Evolutionary conservation across 2,329 filamentous ascomycete species (phyloP).

Genomic region (Exophiala mesophila): DNA sequence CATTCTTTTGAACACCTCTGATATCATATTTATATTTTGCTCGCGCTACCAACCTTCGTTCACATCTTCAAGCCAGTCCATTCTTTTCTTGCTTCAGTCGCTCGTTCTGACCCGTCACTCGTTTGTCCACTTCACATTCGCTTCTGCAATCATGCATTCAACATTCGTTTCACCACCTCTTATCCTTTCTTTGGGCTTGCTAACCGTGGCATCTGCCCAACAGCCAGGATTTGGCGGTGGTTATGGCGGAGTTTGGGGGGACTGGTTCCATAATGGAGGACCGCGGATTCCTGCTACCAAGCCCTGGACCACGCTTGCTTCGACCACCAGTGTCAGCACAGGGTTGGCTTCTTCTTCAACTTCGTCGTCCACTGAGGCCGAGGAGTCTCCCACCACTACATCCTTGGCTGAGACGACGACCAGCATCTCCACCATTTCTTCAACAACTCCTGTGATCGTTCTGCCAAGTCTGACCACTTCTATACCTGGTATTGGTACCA

Average conservation of each 20-base stretch:
- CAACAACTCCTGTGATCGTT: neutral
- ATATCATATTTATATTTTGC: no score
- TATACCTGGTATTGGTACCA: no score
- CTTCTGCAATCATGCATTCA: constrained; percentile 17
- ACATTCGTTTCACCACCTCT: constrained; percentile 17
- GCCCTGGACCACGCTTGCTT: neutral
- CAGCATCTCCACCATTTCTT: neutral
- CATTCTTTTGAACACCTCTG: constrained; percentile 1
- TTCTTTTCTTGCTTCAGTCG: constrained; percentile 13
- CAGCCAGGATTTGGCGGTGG: neutral
- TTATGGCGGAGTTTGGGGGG: constrained; percentile 10
- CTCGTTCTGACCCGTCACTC: constrained; percentile 16
- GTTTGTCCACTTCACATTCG: constrained; percentile 7
- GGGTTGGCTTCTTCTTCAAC: neutral
- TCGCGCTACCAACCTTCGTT: no score
- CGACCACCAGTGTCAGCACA: neutral
- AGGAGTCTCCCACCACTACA: neutral
- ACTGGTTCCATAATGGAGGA: constrained; percentile 9
- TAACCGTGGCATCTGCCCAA: constrained; percentile 11
- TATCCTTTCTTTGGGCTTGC: constrained; percentile 14
- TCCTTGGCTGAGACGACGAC: neutral
- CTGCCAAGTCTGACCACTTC: no score
- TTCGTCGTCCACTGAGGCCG: neutral
- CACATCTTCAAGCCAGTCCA: constrained; percentile 7
- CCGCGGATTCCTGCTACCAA: neutral